A percentile compares a stretch with the other conserved stretches of the same genome.
These are phyloP conservation scores for Herpotrichia juniperi DNA, from an alignment of 2,329 filamentous ascomycete genomes.

Conservation along the genomic window DNA sequence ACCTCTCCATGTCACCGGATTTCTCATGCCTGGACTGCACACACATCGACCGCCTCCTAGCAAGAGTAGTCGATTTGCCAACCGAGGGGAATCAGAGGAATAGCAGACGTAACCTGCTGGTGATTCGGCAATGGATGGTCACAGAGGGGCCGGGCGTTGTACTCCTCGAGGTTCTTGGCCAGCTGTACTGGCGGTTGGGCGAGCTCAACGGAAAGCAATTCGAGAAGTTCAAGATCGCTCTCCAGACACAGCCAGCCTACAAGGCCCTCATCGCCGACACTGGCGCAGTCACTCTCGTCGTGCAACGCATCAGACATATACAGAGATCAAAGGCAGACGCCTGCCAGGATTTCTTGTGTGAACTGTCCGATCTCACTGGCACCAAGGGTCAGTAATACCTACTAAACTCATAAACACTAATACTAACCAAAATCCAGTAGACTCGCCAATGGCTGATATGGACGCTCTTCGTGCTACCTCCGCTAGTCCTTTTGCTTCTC, in stretches of 20 bases:
- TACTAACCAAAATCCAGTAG: constrained; percentile 28
- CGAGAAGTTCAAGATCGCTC: constrained; percentile 38
- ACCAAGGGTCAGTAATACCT: constrained; percentile 27
- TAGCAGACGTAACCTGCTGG: constrained; percentile 40
- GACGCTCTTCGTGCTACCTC: constrained; percentile 28
- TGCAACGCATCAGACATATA: constrained; percentile 42
- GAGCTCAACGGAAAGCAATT: constrained; percentile 45
- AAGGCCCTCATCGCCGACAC: constrained; percentile 32
- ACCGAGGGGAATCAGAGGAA: constrained; percentile 43
- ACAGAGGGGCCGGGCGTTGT: constrained; percentile 40
- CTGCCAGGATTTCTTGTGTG: constrained; percentile 40
- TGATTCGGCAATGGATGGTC: constrained; percentile 43
- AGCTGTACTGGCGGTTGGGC: constrained; percentile 42
- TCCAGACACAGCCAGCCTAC: constrained; percentile 36
- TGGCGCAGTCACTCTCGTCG: constrained; percentile 29
- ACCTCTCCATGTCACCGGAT: constrained; percentile 40
- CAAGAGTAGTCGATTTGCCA: constrained; percentile 41
- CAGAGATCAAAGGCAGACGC: constrained; percentile 39
- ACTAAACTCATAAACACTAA: not conserved
- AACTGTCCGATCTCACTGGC: constrained; percentile 39
- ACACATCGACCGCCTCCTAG: constrained; percentile 41
- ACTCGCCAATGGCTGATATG: constrained; percentile 32
- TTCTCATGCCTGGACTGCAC: constrained; percentile 38
- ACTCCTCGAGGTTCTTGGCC: constrained; percentile 40
- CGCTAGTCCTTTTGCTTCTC: constrained; percentile 32